Conservation (phyloP, 129 eudicot genomes). For the Gnaphalium uliginosum region DNA sequence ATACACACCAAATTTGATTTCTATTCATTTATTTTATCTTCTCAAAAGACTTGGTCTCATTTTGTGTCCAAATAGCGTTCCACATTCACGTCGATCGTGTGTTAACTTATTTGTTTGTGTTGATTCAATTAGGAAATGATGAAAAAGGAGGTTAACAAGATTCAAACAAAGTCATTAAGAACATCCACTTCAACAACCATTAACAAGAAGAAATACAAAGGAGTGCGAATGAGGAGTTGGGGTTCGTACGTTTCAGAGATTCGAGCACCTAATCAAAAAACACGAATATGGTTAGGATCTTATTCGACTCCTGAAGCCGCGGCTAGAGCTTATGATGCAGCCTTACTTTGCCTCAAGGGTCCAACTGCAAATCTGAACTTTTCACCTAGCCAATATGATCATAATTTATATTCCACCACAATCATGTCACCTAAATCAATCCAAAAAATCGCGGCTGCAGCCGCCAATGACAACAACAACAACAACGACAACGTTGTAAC, state of each 20-base stretch:
- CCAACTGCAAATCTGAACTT: conserved; percentile 81
- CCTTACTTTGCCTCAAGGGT: conserved; percentile 83
- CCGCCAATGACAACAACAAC: conserved; percentile 37
- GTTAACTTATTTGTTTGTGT: not conserved
- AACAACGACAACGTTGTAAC: conserved; percentile 35
- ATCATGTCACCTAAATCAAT: conserved; percentile 74
- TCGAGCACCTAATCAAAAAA: conserved; percentile 92
- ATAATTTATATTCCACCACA: conserved; percentile 25
- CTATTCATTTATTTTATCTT: conserved; percentile 3
- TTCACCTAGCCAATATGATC: conserved; percentile 36
- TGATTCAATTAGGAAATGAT: conserved; percentile 17
- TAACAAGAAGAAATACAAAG: conserved; percentile 74
- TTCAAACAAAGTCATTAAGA: conserved; percentile 16
- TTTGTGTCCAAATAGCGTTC: not conserved
- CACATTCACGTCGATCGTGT: not conserved
- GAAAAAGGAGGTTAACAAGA: conserved; percentile 24
- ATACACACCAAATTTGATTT: conserved; percentile 17
- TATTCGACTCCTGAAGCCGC: conserved; percentile 94
- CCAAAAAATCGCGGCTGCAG: conserved; percentile 78
- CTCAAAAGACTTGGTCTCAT: conserved; percentile 2
- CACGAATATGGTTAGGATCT: conserved; percentile 94
- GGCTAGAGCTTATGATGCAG: conserved; percentile 96
- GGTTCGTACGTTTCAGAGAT: conserved; percentile 93
- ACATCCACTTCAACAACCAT: conserved; percentile 30
- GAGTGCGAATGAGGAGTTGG: conserved; percentile 98